Conservation (phyloP, 257 asterid genomes). For the Jacaranda copaia region DNA sequence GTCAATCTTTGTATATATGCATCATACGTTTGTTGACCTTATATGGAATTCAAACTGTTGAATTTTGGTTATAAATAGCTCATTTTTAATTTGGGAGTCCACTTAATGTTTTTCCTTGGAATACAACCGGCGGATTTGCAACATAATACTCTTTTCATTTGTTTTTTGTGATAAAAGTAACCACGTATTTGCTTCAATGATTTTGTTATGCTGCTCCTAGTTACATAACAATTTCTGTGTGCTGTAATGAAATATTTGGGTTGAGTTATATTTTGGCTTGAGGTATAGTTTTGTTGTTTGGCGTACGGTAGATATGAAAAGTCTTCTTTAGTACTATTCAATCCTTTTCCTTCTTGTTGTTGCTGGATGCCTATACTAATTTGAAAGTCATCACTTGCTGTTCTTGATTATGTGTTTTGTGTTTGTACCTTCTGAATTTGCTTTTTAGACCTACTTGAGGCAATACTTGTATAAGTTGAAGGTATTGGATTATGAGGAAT, state of each 20-base stretch:
- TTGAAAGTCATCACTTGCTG: background rate
- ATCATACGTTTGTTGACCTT: background rate
- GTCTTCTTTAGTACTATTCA: background rate
- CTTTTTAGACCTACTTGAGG: background rate
- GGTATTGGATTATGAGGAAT: background rate
- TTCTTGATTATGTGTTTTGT: too few species aligned
- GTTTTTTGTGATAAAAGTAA: background rate
- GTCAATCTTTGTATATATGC: too few species aligned
- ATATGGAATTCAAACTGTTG: too few species aligned
- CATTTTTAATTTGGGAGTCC: background rate
- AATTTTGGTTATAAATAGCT: background rate
- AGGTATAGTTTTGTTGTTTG: background rate
- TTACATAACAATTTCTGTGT: background rate
- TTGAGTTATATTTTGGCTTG: background rate
- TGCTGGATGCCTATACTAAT: background rate
- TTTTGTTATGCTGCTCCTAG: slow-evolving; percentile 1
- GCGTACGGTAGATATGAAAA: background rate
- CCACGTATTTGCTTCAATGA: background rate
- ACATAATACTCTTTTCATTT: too few species aligned
- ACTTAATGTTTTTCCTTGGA: background rate
- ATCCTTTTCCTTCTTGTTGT: too few species aligned
- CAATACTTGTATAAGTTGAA: background rate
- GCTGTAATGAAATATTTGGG: background rate
- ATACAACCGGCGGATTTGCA: background rate
- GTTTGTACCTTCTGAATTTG: background rate